Base-by-base conservation (phyloP, 441 rosid genomes). In the California macrophylla region DNA sequence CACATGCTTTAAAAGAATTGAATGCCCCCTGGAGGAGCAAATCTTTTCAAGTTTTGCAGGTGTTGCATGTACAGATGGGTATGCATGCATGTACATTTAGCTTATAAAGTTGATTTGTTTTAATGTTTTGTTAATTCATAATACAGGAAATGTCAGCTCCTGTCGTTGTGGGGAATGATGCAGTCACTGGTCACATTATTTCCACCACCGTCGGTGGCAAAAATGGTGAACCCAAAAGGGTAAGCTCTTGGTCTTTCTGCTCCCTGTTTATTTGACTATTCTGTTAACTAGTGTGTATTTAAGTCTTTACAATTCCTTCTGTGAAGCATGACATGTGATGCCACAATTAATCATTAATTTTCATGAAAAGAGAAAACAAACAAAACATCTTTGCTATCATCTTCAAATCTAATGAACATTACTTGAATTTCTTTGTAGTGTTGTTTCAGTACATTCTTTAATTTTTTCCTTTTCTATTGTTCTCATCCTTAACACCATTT, bases 171-270 rank as follows among this genome's bases (percentile, higher is more conserved):
- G 82, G 81, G 3, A 85, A 82, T 64, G 84, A 83, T 75, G 83
- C 87, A 20, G 86, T 84, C 70, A 83, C 88, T 0, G 92, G 92
- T 40, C 92, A 87, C 70, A 85, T 85, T 42, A 85, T 87, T 69
- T 84, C 90, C 16, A 84, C 90, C 54, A 84, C 90, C 0, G 83
- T 87, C 9, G 92, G 90, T 61, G 92, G 92, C 74, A 85, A 83
- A 79, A 87, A 85, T 69, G 90, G 90, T 30, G 90, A 85, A 83
- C 90, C 90, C 63, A 87, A 87, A 68, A 84, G 74, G 86, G 92
- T 87, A 52, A 24, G 56, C 12, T 36, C 62, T 34, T 6, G 0
- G 26, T 21, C 18, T 66, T 61, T 2, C 45, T 63, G 67, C 28
- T 25, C 28, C 47, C 24, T 29, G 12, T 21, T 47, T 16, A 20